These are phyloP conservation scores for Lactarius trivialis DNA, from an alignment of 768 basidiomycete species.

Conservation along the genomic window DNA sequence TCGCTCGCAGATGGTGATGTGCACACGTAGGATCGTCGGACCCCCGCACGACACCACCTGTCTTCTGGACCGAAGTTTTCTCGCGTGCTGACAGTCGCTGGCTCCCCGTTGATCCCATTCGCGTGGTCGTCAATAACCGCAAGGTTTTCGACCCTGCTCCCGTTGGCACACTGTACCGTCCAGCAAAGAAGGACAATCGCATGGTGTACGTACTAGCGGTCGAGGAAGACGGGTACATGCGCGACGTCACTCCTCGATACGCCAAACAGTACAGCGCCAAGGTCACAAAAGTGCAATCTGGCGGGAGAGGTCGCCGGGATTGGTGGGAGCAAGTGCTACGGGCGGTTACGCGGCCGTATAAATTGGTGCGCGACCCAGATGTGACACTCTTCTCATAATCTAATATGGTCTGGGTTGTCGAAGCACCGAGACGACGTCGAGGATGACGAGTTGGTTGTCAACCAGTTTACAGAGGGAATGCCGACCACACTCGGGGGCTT, in stretches of 20 bases:
- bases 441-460: slow-evolving; percentile 76
- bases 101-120: slow-evolving; percentile 89
- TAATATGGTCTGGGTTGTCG: slow-evolving; percentile 7
- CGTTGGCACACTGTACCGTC: slow-evolving; percentile 15
- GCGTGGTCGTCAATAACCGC: slow-evolving; percentile 72
- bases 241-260: slow-evolving; percentile 90
- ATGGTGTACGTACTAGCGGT: slow-evolving; percentile 91
- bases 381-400: not conserved
- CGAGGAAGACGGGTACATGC: slow-evolving; percentile 89
- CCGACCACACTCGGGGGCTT: slow-evolving; percentile 85
- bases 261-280: slow-evolving; percentile 74
- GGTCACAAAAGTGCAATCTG: slow-evolving; percentile 71
- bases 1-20: not conserved
- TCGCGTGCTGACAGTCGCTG: slow-evolving; percentile 86
- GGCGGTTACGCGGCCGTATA: slow-evolving; percentile 66
- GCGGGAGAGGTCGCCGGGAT: slow-evolving; percentile 57
- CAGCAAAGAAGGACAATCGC: slow-evolving; percentile 55
- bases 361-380: slow-evolving; percentile 49
- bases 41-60: slow-evolving; percentile 64
- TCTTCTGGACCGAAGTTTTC: slow-evolving; percentile 97
- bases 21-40: slow-evolving; percentile 35
- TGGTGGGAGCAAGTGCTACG: slow-evolving; percentile 81
- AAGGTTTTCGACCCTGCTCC: slow-evolving; percentile 67
- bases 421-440: slow-evolving; percentile 91
- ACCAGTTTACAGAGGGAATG: slow-evolving; percentile 86